Conservation (phyloP, 2,329 filamentous ascomycete genomes). For the Stachybotrys chartarum region DNA sequence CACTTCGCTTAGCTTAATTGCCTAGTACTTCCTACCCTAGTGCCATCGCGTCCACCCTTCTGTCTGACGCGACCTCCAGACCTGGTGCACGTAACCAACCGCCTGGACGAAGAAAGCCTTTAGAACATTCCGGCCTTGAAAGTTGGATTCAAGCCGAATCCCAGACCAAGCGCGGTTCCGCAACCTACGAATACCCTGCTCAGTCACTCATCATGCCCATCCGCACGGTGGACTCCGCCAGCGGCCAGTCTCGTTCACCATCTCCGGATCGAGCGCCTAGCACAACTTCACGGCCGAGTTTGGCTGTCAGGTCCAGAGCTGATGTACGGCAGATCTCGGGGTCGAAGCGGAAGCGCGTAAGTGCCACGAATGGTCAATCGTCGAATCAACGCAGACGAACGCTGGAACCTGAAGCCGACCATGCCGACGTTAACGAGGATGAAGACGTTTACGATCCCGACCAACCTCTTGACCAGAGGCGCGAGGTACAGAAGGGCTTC, state of each 20-base stretch:
- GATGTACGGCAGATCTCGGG: constrained; percentile 13
- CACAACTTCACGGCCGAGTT: constrained; percentile 9
- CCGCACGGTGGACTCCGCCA: constrained; percentile 10
- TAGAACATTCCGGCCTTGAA: too few relatives aligned
- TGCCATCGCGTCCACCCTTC: not conserved
- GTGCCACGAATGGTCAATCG: constrained; percentile 12
- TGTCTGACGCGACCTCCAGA: not conserved
- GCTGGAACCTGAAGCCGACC: constrained; percentile 5
- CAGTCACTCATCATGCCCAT: constrained; percentile 16
- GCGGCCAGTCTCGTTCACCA: constrained; percentile 11
- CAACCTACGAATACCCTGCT: not conserved
- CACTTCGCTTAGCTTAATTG: not conserved
- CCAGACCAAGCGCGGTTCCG: too few relatives aligned
- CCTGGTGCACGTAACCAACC: not conserved
- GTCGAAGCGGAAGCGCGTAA: constrained; percentile 24
- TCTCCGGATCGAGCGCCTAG: constrained; percentile 10
- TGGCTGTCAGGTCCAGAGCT: constrained; percentile 18
- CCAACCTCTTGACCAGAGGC: constrained; percentile 67
- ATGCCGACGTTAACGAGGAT: constrained; percentile 21
- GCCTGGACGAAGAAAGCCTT: too few relatives aligned
- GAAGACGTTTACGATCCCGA: constrained; percentile 68
- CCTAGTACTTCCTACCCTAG: not conserved
- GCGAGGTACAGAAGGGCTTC: constrained; percentile 61
- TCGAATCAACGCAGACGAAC: constrained; percentile 13
- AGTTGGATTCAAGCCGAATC: too few relatives aligned